A percentile compares a stretch with the other conserved stretches of the same genome.
Evolutionary conservation across 2,329 filamentous ascomycete genomes (phyloP).

Genomic region (Monosporascus ibericus): DNA sequence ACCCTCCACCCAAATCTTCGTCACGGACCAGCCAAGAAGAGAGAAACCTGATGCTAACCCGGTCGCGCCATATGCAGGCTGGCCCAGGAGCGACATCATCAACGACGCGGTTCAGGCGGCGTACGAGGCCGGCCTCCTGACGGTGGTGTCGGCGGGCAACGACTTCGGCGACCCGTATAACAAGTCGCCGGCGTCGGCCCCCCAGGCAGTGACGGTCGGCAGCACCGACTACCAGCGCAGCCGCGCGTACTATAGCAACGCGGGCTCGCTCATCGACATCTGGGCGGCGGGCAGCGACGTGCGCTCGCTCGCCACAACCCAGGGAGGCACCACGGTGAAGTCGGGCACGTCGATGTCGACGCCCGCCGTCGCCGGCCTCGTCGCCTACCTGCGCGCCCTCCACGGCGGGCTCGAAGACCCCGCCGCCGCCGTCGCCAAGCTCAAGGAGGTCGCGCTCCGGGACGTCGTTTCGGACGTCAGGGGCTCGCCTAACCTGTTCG

Average conservation of each 20-base stretch:
- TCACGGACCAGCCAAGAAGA: too few relatives aligned
- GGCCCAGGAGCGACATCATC: conserved; percentile 18
- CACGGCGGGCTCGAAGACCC: background rate
- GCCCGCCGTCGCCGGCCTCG: conserved; percentile 45
- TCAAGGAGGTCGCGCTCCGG: background rate
- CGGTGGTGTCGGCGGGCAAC: conserved; percentile 49
- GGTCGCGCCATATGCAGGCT: background rate
- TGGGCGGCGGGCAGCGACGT: conserved; percentile 34
- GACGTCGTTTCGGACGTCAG: background rate
- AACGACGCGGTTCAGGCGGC: conserved; percentile 41
- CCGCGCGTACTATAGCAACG: conserved; percentile 42
- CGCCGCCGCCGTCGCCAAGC: background rate
- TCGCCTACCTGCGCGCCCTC: conserved; percentile 33
- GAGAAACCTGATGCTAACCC: too few relatives aligned
- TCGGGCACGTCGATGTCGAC: conserved; percentile 48
- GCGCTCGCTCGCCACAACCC: conserved; percentile 34
- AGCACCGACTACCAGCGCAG: conserved; percentile 31
- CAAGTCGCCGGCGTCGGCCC: conserved; percentile 39
- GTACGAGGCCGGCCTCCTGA: conserved; percentile 37
- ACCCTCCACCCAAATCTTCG: too few relatives aligned
- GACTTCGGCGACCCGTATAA: conserved; percentile 27
- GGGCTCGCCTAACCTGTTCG: background rate
- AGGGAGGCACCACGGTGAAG: conserved; percentile 23
- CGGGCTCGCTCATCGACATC: conserved; percentile 33
- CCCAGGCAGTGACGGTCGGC: conserved; percentile 43